Conservation (phyloP, 2,329 filamentous ascomycete species). For the Fusarium sp. region DNA sequence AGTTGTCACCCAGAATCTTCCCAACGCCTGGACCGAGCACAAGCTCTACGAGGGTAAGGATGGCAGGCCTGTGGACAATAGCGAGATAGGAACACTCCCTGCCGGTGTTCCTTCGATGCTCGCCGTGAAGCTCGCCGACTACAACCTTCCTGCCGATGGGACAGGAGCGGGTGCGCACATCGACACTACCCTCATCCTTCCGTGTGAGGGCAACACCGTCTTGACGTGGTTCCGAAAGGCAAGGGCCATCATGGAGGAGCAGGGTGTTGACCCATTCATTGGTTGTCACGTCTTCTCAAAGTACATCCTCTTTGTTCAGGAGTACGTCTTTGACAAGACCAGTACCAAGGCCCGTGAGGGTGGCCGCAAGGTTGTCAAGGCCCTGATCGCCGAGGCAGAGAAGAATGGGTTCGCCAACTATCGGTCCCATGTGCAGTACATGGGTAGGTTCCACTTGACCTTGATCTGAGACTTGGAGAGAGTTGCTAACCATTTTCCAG, state of each 20-base stretch:
- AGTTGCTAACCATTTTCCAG: not conserved
- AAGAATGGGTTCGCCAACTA: conserved; percentile 1
- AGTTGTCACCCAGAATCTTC: not conserved
- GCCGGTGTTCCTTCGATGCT: conserved; percentile 4
- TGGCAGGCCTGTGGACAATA: conserved; percentile 1
- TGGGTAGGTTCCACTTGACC: conserved; percentile 6
- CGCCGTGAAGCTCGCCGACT: not conserved
- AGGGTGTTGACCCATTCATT: conserved; percentile 13
- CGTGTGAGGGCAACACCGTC: not conserved
- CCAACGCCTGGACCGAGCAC: not conserved
- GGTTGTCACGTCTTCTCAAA: conserved; percentile 16
- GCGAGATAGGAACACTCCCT: not conserved
- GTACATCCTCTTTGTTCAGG: conserved; percentile 18
- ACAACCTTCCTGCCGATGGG: not conserved
- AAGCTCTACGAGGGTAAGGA: not conserved
- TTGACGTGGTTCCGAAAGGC: not conserved
- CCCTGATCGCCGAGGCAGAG: not conserved
- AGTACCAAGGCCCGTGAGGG: conserved; percentile 1
- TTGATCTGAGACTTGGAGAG: not conserved
- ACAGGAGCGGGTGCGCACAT: not conserved
- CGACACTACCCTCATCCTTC: not conserved
- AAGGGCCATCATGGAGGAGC: conserved; percentile 8
- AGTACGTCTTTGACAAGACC: conserved; percentile 19
- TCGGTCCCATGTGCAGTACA: conserved; percentile 1
- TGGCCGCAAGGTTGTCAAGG: not conserved